Percentiles rank a stretch among this genome's conserved stretches.
These are phyloP conservation scores for Carex cristatella DNA, from an alignment of 176 grass and related monocot species.

Conservation along the genomic window DNA sequence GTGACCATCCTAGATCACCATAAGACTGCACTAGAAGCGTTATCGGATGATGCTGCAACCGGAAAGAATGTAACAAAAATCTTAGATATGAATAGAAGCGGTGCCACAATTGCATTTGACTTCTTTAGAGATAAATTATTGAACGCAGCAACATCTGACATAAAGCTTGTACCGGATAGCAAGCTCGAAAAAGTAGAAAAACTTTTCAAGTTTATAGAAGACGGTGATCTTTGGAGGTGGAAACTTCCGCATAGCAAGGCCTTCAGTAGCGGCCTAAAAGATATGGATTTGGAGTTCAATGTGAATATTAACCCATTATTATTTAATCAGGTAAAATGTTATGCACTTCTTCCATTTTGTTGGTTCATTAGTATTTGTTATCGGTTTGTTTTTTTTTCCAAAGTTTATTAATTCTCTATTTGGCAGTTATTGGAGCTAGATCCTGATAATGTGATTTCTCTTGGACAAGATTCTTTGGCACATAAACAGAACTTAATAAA, in stretches of 20 bases:
- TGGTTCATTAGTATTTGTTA: not conserved
- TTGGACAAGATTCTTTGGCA: slow-evolving; percentile 50
- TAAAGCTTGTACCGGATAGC: slow-evolving; percentile 44
- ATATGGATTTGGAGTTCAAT: slow-evolving; percentile 73
- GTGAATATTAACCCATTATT: slow-evolving; percentile 55
- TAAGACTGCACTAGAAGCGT: slow-evolving; percentile 73
- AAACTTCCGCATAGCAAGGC: slow-evolving; percentile 67
- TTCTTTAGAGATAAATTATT: slow-evolving; percentile 71
- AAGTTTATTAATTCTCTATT: not conserved
- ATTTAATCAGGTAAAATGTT: slow-evolving; percentile 62
- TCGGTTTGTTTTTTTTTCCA: not conserved
- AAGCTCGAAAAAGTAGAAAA: slow-evolving; percentile 57
- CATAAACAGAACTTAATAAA: slow-evolving; percentile 67
- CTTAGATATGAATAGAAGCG: slow-evolving; percentile 89
- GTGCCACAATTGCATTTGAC: slow-evolving; percentile 87
- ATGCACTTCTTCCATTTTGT: not conserved
- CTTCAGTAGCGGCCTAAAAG: slow-evolving; percentile 80
- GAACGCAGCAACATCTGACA: not conserved
- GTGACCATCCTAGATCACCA: slow-evolving; percentile 91
- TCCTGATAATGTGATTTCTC: slow-evolving; percentile 50
- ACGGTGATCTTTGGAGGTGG: slow-evolving; percentile 86
- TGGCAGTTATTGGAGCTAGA: slow-evolving; percentile 74
- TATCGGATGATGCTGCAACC: slow-evolving; percentile 35
- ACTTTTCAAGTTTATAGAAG: slow-evolving; percentile 85
- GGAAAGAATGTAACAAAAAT: slow-evolving; percentile 74